These are phyloP conservation scores for Aspergillus taichungensis DNA, from an alignment of 495 filamentous ascomycete genomes.

Conservation along the genomic window DNA sequence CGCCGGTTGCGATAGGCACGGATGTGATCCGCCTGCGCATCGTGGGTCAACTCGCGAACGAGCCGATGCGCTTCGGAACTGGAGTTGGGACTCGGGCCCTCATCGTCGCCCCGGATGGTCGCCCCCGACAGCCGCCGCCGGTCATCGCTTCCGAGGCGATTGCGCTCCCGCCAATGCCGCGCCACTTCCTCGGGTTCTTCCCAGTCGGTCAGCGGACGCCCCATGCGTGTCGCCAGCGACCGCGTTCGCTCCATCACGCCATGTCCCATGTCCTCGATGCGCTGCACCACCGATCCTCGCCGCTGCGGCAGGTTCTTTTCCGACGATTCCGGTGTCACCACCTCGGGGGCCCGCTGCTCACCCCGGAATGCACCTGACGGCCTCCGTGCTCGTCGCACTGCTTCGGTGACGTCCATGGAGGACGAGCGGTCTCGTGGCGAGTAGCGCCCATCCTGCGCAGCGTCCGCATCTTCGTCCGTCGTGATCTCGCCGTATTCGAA, in stretches of 20 bases:
- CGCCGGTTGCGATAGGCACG: background rate
- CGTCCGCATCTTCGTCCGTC: background rate
- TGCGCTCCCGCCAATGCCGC: background rate
- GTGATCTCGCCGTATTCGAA: slow-evolving; percentile 5
- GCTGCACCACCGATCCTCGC: background rate
- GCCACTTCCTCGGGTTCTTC: slow-evolving; percentile 2
- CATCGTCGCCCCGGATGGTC: background rate
- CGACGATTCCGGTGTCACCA: background rate
- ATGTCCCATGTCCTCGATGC: background rate
- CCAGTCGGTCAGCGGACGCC: background rate
- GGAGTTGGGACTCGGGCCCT: background rate
- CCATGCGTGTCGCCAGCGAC: slow-evolving; percentile 2
- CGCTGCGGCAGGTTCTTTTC: background rate
- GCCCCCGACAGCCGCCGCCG: background rate
- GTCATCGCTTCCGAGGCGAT: background rate
- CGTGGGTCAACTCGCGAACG: slow-evolving; percentile 13
- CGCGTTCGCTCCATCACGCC: background rate
- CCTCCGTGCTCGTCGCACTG: background rate
- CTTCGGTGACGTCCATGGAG: slow-evolving; percentile 7
- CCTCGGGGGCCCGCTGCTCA: background rate
- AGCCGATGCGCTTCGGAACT: slow-evolving; percentile 16
- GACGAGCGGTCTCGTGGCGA: background rate
- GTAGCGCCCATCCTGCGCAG: background rate
- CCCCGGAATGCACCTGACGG: background rate
- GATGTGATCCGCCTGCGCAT: background rate